Percentiles rank a stretch among this genome's conserved stretches.
Conservation (phyloP, 2,329 filamentous ascomycete species). For the Immersiporthe knoxdaviesiana region DNA sequence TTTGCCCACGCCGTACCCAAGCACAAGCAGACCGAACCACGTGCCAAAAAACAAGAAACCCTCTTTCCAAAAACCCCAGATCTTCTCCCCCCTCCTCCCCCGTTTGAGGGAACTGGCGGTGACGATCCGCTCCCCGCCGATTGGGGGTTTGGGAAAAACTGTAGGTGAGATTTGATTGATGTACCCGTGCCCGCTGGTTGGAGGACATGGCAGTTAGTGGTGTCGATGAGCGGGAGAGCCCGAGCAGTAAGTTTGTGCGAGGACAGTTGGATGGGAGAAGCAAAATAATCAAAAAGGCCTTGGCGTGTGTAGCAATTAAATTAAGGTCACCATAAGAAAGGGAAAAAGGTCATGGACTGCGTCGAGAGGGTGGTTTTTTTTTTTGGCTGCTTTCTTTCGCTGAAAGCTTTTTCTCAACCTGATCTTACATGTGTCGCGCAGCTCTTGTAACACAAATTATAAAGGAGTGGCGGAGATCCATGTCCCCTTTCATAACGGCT, state of each 20-base stretch:
- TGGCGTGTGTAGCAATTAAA: background rate
- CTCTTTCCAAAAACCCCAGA: background rate
- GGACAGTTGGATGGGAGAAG: background rate
- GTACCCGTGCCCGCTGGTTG: background rate
- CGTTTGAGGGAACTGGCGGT: background rate
- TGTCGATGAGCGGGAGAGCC: slow-evolving; percentile 6
- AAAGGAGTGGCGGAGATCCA: background rate
- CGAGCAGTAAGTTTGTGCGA: background rate
- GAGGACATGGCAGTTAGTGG: background rate
- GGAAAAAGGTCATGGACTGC: background rate
- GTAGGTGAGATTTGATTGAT: background rate
- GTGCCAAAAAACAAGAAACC: slow-evolving; percentile 1
- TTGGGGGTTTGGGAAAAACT: background rate
- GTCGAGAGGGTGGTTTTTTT: no score
- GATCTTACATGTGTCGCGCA: slow-evolving; percentile 16
- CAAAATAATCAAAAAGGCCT: no score
- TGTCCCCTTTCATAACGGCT: background rate
- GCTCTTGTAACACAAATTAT: slow-evolving; percentile 6
- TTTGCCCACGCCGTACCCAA: background rate
- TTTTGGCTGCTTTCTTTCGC: background rate
- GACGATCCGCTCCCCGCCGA: slow-evolving; percentile 19
- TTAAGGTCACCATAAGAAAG: background rate
- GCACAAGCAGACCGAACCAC: background rate
- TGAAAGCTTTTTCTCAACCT: slow-evolving; percentile 6
- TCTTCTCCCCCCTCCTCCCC: no score